A percentile compares a stretch with the other conserved stretches of the same genome.
phyloP scores from a whole-genome alignment of 495 filamentous ascomycete species.

The Neurospora tetraspora region DNA sequence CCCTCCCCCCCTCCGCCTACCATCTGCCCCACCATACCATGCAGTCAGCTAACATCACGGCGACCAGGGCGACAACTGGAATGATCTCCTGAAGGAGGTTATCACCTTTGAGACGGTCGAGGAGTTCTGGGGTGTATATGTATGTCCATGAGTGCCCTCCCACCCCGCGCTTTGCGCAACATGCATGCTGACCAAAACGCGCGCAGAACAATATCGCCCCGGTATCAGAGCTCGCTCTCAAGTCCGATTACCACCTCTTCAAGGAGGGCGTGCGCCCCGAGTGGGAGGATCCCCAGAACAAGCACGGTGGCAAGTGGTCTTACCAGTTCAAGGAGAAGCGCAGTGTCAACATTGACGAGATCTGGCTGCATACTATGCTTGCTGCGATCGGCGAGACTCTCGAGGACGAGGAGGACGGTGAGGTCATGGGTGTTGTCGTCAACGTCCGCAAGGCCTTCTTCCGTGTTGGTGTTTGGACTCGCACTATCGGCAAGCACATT shows the following conservation, averaged over 20 bases:
- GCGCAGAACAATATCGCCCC: slow-evolving; percentile 94
- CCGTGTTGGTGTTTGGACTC: slow-evolving; percentile 87
- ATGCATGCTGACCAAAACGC: slow-evolving; percentile 8
- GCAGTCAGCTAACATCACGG: slow-evolving; percentile 6
- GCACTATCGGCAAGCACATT: slow-evolving; percentile 75
- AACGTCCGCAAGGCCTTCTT: slow-evolving; percentile 98
- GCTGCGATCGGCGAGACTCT: slow-evolving; percentile 96
- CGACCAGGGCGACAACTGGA: slow-evolving; percentile 89
- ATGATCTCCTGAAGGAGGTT: slow-evolving; percentile 93
- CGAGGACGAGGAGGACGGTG: slow-evolving; percentile 84
- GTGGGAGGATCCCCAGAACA: slow-evolving; percentile 97
- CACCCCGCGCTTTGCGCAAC: not conserved
- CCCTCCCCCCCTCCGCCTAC: not conserved
- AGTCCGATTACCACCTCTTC: slow-evolving; percentile 99
- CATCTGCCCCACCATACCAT: not conserved
- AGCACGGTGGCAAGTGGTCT: slow-evolving; percentile 98
- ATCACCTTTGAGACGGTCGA: slow-evolving; percentile 97
- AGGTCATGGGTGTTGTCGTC: slow-evolving; percentile 98
- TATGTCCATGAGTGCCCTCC: slow-evolving; percentile 40
- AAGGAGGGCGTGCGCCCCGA: slow-evolving; percentile 93
- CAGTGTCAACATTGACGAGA: slow-evolving; percentile 77
- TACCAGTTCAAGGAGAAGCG: slow-evolving; percentile 96
- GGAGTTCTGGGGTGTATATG: slow-evolving; percentile 99
- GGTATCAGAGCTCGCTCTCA: slow-evolving; percentile 87
- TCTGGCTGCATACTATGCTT: slow-evolving; percentile 96